These are phyloP conservation scores for Microdochium trichocladiopsis DNA, from an alignment of 2,329 filamentous ascomycete genomes.

Conservation along the genomic window DNA sequence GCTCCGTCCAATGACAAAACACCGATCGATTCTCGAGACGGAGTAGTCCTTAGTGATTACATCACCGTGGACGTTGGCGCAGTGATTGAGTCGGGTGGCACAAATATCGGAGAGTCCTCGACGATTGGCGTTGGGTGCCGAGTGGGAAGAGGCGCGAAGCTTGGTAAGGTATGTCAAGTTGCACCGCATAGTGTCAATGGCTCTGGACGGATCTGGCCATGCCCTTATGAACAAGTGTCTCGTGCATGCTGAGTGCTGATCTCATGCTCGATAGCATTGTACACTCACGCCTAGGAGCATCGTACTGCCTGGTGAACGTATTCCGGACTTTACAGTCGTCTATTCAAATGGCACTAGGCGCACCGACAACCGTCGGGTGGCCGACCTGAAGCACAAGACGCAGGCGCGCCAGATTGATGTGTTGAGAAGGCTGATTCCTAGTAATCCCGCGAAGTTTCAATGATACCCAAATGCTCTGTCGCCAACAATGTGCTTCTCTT, in stretches of 20 bases:
- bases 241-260: background rate
- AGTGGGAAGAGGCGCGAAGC: constrained; percentile 51
- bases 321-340: constrained; percentile 64
- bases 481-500: background rate
- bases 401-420: constrained; percentile 63
- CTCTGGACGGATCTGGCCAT: background rate
- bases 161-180: constrained; percentile 58
- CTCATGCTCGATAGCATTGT: constrained; percentile 45
- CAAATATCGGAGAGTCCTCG: constrained; percentile 53
- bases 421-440: constrained; percentile 58
- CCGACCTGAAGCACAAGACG: constrained; percentile 55
- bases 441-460: constrained; percentile 47
- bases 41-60: constrained; percentile 53
- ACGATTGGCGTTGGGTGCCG: constrained; percentile 51
- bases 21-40: constrained; percentile 27
- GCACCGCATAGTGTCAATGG: too few relatives aligned
- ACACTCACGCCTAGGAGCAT: constrained; percentile 61
- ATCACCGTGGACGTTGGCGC: constrained; percentile 55
- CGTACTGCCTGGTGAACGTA: constrained; percentile 46
- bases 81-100: constrained; percentile 54
- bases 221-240: too few relatives aligned
- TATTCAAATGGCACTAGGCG: constrained; percentile 57
- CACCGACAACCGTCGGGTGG: constrained; percentile 51
- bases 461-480: constrained; percentile 11
- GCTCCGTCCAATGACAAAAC: constrained; percentile 25